Base-by-base conservation (phyloP, 179 eudicot species). In the Beta macrorhiza region DNA sequence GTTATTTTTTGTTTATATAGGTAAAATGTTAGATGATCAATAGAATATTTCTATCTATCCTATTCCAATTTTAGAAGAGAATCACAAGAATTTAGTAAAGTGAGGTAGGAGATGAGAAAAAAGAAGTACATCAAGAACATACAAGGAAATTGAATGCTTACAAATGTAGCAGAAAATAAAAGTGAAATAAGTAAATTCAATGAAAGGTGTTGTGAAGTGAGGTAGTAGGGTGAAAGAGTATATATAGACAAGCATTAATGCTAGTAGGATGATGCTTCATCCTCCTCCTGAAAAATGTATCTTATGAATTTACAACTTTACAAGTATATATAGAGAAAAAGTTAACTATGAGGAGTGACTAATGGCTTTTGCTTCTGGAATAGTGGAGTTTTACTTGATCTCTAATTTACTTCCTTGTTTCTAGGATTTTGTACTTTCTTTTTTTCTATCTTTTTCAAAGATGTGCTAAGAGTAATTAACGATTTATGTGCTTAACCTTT, bases 291-390 rank as follows among this genome's bases (percentile, higher is more conserved):
- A 76, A 47, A 76, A 61, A 2, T n/a, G 63, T 53, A 74, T 71
- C 15, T 71, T 71, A 17, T 49, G 53, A 49, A 49, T n/a, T 17
- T 71, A 47, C 32, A 71, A 49, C 2, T n/a, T 17, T 71, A 47
- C 32, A 71, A 17, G 42, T 37, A 37, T 2, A 52, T 71, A 71
- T 71, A 61, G 58, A 76, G 70, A 76, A 42, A 76, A 76, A 76
- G 70, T 76, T 44, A 22, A 32, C 1, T 13, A 22, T 20, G 68
- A 65, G 47, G 78, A 76, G 53, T 19, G 2, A 64, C 13, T 20
- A 11, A 37, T 37, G 19, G 25, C 77, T 73, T 73, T 72, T 80
- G 78, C 63, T 55, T 64, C 51, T 9, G 49, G 57, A 67, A 37
- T 45, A 56, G 58, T 42, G 37, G 42, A 37, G 4, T 37, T 37